Conservation (phyloP, 179 eudicot genomes). For the Silene coronaria region DNA sequence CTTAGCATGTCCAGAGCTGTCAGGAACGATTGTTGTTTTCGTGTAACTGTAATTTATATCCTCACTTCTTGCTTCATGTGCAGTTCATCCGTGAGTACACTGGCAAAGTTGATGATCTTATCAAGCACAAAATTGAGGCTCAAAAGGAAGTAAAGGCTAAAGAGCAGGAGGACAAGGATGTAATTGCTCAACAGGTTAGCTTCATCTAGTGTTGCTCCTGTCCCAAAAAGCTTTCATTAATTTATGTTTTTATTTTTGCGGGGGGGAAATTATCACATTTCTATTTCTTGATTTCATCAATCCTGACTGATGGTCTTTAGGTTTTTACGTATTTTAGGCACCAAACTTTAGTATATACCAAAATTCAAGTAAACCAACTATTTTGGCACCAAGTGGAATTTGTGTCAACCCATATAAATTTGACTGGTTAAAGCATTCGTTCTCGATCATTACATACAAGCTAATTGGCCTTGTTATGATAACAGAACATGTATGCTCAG, state of each 20-base stretch:
- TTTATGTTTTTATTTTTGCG: not conserved
- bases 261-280: too few species aligned
- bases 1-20: not conserved
- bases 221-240: not conserved
- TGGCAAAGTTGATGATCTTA: slow-evolving; percentile 87
- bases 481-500: slow-evolving; percentile 91
- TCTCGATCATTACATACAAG: not conserved
- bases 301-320: too few species aligned
- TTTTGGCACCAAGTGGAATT: too few species aligned
- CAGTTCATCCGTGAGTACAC: slow-evolving; percentile 94
- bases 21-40: not conserved
- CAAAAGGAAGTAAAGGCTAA: slow-evolving; percentile 71
- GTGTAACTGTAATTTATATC: too few species aligned
- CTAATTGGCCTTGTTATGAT: not conserved
- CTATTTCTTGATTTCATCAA: too few species aligned
- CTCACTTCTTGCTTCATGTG: slow-evolving; percentile 7
- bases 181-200: slow-evolving; percentile 72
- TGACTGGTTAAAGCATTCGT: too few species aligned
- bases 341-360: too few species aligned
- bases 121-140: slow-evolving; percentile 78
- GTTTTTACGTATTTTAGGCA: too few species aligned
- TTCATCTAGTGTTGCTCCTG: not conserved
- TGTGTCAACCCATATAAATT: too few species aligned
- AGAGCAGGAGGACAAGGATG: slow-evolving; percentile 76
- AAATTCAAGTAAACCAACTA: too few species aligned